Evolutionary conservation across 805 yeast genomes (phyloP), one percentile per base, ranked within the genome.

Genomic region (Candida dajiaensis): DNA sequence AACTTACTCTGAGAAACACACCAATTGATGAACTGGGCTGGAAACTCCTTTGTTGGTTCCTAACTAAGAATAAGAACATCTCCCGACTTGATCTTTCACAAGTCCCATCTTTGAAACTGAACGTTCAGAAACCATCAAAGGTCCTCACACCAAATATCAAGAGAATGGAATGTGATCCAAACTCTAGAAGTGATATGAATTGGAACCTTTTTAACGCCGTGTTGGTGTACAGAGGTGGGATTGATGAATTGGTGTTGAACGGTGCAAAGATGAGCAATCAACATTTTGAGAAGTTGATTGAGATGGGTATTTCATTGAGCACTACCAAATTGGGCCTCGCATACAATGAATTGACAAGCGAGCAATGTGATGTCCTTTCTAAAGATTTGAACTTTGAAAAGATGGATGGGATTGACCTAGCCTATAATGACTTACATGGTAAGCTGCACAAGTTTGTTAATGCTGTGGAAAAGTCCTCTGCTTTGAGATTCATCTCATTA

Each of bases 161-260:
- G 4, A 61, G 75, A 50, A 73, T 71, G 76, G 62, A 58, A 41
- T 61, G 67, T 48, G 62, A 63, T 40, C 46, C 55, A 52, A 58
- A 60, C 5, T 58, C 67, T 55, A 73, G 97, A 54, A 71, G 83
- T 8, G 88, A 82, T 46, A 78, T 81, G 80, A 90, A 89, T 62
- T 90, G 97, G 97, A 70, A 80, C 13, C 66, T 87, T 39, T 70
- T 92, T 48, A 81, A 83, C 7, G 92, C 89, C 2, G 80, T 96
- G 0, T 62, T 92, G 15, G 77, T 82, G 10, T 78, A 80, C 7
- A 72, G 94, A 52, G 86, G 85, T 37, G 92, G 95, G 12, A 71
- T 90, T 20, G 94, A 84, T 50, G 96, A 88, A 58, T 68, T 90
- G 44, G 76, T 87, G 21, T 64, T 92, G 44, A 85, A 86, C 25